Base-by-base conservation (phyloP, 208 protist genomes). In the Phytomonas sp. region DNA sequence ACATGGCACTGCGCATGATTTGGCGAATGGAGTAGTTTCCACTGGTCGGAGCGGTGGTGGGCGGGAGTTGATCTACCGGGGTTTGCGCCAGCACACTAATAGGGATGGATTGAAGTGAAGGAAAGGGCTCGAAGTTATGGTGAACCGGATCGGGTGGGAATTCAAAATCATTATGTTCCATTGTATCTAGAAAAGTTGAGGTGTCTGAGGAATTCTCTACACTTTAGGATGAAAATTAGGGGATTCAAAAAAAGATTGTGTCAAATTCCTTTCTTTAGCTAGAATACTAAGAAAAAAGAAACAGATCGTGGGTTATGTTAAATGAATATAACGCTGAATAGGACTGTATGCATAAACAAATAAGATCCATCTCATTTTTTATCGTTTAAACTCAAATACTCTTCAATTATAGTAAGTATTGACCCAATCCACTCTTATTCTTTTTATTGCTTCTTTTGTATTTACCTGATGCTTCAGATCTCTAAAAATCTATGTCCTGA, bases 51-150 rank as follows among this genome's bases (percentile, higher is more conserved):
- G 81, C 40, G 37, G 69, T 68, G 0, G 87, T 95, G n/a, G 86
- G 91, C 3, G 91, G 91, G 2, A 95, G 79, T 60, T 92, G 61
- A 29, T 92, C 84, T 10, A 93, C 72, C 12, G 91, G 82, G n/a
- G 79, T 82, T 59, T 84, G 81, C 16, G 74, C 75, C 19, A 92
- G 68, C 42, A 81, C 66, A 29, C 71, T 70, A 5, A 93, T 70
- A 0, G 90, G 87, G 8, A 93, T 11, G 30, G 60, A 60, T 16
- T 45, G 68, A 3, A 69, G 62, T 29, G 66, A 61, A 2, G 70
- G 66, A 36, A 40, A 67, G 4, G 68, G 61, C 29, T 66, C 31
- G 32, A 88, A 59, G 45, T 75, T 77, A 32, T 83, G 81, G 60
- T 75, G 76, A 6, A 81, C 64, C 16, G 77, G 82, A 66, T 90